Percentiles rank a stretch among this genome's conserved stretches.
These are phyloP conservation scores for Linnemannia elongata DNA, from an alignment of 192 early-diverging fungal genomes.

Conservation along the genomic window DNA sequence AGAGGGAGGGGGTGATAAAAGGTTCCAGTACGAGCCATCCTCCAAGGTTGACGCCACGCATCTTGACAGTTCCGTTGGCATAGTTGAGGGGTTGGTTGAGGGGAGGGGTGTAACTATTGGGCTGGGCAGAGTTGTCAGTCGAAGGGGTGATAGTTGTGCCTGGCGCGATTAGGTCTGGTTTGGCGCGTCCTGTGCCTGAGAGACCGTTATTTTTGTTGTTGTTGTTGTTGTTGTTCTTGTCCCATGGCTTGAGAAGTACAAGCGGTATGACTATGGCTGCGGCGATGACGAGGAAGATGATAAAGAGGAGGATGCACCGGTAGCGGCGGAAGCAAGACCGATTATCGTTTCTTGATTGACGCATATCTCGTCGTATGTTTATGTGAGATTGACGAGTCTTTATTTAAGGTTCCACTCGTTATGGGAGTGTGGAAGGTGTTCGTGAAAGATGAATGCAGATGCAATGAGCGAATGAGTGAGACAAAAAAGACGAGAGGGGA, in stretches of 20 bases:
- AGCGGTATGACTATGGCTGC: constrained; percentile 29
- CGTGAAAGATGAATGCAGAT: too few relatives aligned
- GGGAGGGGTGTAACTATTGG: constrained; percentile 58
- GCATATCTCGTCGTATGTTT: not conserved
- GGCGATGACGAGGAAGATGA: constrained; percentile 19
- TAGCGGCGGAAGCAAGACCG: constrained; percentile 35
- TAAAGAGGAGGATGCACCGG: constrained; percentile 19
- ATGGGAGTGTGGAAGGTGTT: too few relatives aligned
- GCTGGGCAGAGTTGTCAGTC: constrained; percentile 35
- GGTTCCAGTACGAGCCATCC: constrained; percentile 79
- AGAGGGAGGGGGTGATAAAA: constrained; percentile 65
- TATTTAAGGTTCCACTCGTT: not conserved
- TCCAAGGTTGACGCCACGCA: constrained; percentile 80
- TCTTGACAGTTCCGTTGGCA: constrained; percentile 43
- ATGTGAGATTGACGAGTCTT: not conserved
- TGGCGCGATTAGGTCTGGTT: not conserved
- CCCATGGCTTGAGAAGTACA: constrained; percentile 29
- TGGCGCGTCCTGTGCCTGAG: not conserved
- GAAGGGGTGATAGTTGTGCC: constrained; percentile 16
- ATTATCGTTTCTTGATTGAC: not conserved
- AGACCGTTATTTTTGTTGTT: not conserved
- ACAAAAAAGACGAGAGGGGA: too few relatives aligned
- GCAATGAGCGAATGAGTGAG: too few relatives aligned
- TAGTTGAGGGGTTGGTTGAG: constrained; percentile 60
- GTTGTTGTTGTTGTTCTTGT: constrained; percentile 27